A percentile compares a stretch with the other conserved stretches of the same genome.
Conservation (phyloP, 2,329 filamentous ascomycete species). For the Leptographium procerum region DNA sequence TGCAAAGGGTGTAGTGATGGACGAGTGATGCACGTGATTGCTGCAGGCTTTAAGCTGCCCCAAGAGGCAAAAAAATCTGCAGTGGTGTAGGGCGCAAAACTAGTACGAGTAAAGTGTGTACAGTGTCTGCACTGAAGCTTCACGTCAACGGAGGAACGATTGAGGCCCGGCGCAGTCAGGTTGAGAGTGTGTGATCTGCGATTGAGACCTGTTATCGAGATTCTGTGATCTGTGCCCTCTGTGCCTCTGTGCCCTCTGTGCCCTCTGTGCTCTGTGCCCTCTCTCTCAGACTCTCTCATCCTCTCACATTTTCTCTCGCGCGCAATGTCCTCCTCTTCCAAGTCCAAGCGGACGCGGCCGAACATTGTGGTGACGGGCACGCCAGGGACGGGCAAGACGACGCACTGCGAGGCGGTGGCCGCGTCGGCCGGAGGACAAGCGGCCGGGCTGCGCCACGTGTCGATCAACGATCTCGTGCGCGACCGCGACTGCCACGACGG, state of each 20-base stretch:
- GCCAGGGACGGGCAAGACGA: slow-evolving; percentile 91
- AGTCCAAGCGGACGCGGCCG: slow-evolving; percentile 38
- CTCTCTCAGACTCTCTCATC: too few species aligned
- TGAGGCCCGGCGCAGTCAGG: too few species aligned
- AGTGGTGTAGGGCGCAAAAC: not conserved
- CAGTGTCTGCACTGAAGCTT: too few species aligned
- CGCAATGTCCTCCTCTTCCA: not conserved
- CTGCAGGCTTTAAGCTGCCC: not conserved
- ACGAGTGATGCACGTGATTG: slow-evolving; percentile 1
- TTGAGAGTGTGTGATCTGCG: too few species aligned
- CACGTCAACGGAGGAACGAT: too few species aligned
- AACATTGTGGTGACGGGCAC: slow-evolving; percentile 96
- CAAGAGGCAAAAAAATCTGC: not conserved
- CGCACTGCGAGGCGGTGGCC: slow-evolving; percentile 74
- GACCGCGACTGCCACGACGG: slow-evolving; percentile 78
- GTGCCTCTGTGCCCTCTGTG: too few species aligned
- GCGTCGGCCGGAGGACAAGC: slow-evolving; percentile 36
- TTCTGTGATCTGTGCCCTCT: too few species aligned
- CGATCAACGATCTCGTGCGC: slow-evolving; percentile 86
- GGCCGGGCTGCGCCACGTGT: slow-evolving; percentile 63
- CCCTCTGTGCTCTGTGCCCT: not conserved
- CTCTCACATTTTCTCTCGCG: not conserved
- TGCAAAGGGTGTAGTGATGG: not conserved
- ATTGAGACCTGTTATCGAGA: too few species aligned
- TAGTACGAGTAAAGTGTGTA: too few species aligned